Base-by-base conservation (phyloP, 768 basidiomycete genomes). In the Mycena maculata region DNA sequence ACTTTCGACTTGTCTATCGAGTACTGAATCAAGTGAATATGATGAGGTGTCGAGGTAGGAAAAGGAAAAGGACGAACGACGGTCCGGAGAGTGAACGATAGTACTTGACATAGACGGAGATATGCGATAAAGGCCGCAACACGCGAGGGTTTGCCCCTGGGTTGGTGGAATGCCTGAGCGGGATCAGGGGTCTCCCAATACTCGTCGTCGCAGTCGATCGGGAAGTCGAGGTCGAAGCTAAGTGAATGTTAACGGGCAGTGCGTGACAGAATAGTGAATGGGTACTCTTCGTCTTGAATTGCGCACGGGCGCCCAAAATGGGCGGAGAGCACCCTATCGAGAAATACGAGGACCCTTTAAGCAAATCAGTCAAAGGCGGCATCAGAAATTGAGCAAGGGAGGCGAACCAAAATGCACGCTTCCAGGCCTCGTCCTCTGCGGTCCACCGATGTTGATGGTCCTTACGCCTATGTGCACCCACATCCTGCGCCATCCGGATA, bases 221-320 rank as follows among this genome's bases (percentile, higher is more conserved):
- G 87, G 8, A 89, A 78, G 57, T 93, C 92, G 8, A 91, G 80
- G 69, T 95, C 92, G 71, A 92, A 90, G 71, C 92, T 93, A 63
- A 62, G 15, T 45, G 28, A 11, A 13, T 22, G 25, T 12, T 22
- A 56, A 36, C n/a, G n/a, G 10, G 41, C 33, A 36, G 13, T 36
- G 1, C 10, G 16, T 23, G 22, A 2, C 22, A 22, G 38, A 54
- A 56, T 38, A 63, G 53, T 30, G 65, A 25, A 27, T 47, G 82
- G 88, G 70, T 73, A 89, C 88, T 92, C 92, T 74, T 92, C 91
- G 69, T 93, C 92, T 60, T 91, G 89, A 5, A 94, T 80, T 4
- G 87, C 87, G 72, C 89, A 86, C 3, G 91, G 89, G n/a, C 93
- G 82, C 1, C 93, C 93, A 28, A 90, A 81, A 12, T 81, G 78